Conservation (phyloP, 495 filamentous ascomycete species). For the Lichenothelia convexa region DNA sequence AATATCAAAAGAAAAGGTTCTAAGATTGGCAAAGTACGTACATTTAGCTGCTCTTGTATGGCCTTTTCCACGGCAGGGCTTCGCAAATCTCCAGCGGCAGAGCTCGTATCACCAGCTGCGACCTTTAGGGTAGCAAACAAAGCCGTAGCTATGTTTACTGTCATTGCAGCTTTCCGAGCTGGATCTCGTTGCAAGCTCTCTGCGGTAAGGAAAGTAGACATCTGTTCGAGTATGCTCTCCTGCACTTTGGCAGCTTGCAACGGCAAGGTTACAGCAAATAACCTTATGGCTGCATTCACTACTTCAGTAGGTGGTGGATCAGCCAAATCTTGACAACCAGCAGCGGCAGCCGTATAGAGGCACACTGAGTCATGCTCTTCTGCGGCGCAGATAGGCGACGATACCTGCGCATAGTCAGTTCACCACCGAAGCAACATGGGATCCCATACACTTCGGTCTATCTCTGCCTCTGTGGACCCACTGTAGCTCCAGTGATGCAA, state of each 20-base stretch:
- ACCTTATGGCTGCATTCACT: slow-evolving; percentile 76
- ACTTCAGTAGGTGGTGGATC: slow-evolving; percentile 85
- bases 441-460: slow-evolving; percentile 42
- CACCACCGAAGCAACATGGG: not conserved
- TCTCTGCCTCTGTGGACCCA: slow-evolving; percentile 43
- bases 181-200: slow-evolving; percentile 66
- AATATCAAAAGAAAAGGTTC: too few species aligned
- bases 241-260: slow-evolving; percentile 79
- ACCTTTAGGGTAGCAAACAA: slow-evolving; percentile 67
- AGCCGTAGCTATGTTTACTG: slow-evolving; percentile 73
- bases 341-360: slow-evolving; percentile 41
- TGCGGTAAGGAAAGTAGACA: slow-evolving; percentile 69
- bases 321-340: slow-evolving; percentile 30
- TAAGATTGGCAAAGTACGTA: slow-evolving; percentile 14
- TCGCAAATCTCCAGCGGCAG: slow-evolving; percentile 53
- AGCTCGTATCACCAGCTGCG: slow-evolving; percentile 57
- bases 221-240: slow-evolving; percentile 85
- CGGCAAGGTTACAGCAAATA: slow-evolving; percentile 81
- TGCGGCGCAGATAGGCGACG: slow-evolving; percentile 62
- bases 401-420: slow-evolving; percentile 29
- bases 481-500: slow-evolving; percentile 42
- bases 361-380: slow-evolving; percentile 79
- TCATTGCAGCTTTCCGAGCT: slow-evolving; percentile 74
- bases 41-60: slow-evolving; percentile 64
- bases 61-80: slow-evolving; percentile 65